Evolutionary conservation across 805 yeast genomes (phyloP).

Genomic region (Yarrowia phangngaensis): DNA sequence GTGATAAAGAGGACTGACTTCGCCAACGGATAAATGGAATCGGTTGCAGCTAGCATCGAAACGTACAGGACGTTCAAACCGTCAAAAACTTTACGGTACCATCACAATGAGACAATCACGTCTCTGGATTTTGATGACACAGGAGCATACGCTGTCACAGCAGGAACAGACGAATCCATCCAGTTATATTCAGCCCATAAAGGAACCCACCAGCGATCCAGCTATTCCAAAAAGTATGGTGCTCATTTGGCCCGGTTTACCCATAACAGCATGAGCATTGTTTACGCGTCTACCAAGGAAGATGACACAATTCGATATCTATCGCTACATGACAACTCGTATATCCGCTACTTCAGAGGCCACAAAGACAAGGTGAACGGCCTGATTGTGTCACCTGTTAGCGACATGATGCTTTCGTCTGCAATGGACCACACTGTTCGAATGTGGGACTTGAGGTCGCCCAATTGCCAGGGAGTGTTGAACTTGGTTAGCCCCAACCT

Average conservation of each 20-base stretch:
- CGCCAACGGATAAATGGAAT: conserved; percentile 15
- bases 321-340: conserved; percentile 71
- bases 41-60: conserved; percentile 11
- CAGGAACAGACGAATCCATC: conserved; percentile 78
- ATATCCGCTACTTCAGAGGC: conserved; percentile 80
- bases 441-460: conserved; percentile 77
- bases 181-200: conserved; percentile 72
- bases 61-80: conserved; percentile 21
- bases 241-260: conserved; percentile 83
- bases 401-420: conserved; percentile 61
- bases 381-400: conserved; percentile 67
- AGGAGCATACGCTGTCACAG: conserved; percentile 73
- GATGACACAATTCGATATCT: conserved; percentile 66
- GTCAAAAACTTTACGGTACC: conserved; percentile 22
- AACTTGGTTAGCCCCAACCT: conserved; percentile 53
- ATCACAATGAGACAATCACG: conserved; percentile 34
- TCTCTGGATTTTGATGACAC: conserved; percentile 69
- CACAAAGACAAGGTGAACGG: conserved; percentile 74
- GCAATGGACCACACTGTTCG: conserved; percentile 76
- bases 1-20: not conserved
- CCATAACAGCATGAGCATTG: conserved; percentile 63
- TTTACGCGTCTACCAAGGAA: conserved; percentile 79
- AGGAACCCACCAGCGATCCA: conserved; percentile 54
- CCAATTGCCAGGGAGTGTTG: conserved; percentile 60
- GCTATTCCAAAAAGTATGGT: conserved; percentile 87